Base-by-base conservation (phyloP, 1,284 basidiomycete species). In the Pseudozyma flocculosa region DNA sequence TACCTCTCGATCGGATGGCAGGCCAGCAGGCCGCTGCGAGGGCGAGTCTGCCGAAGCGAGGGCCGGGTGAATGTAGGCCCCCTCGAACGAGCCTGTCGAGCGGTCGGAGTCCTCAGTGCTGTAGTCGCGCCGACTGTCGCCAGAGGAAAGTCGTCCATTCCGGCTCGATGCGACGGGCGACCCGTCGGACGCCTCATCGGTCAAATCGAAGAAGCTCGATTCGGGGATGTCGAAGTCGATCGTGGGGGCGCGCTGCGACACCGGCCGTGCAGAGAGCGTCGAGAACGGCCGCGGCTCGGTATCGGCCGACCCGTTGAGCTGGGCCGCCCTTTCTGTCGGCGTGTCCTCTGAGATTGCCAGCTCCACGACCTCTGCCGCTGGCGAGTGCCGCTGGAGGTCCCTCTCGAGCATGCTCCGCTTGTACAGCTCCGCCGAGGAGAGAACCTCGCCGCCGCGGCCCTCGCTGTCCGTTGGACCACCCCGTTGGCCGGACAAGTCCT, bases 201-300 rank as follows among this genome's bases (percentile, higher is more conserved):
- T 17, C 9, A 34, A 13, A 13, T 34, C 15, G 21, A 54, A 54
- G 48, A 66, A 54, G 43, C 54, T 54, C 24, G 63, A 56, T 29
- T 40, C 46, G 9, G 67, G 63, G 40, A 69, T 39, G 15, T 62
- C 29, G 30, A 69, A 45, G 29, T 69, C 60, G 29, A 69, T 42
- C 5, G 45, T 54, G 11, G 67, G 67, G 17, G 62, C 61, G 7
- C 15, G 9, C 11, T 14, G 9, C 11, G 32, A 34, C 7, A 34
- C 32, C 4, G 32, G 14, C 4, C 32, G 7, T 4, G 8, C 10
- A 5, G 32, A 34, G 15, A 9, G 15, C 7, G 32, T 8, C 7
- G 32, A 34, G 32, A 17, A 8, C 11, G 14, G n/a, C 49, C 38
- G n/a, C 26, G n/a, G n/a, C n/a, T n/a, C n/a, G n/a, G n/a, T n/a